Conservation (phyloP, 495 filamentous ascomycete species). For the Umbilicaria muhlenbergii region DNA sequence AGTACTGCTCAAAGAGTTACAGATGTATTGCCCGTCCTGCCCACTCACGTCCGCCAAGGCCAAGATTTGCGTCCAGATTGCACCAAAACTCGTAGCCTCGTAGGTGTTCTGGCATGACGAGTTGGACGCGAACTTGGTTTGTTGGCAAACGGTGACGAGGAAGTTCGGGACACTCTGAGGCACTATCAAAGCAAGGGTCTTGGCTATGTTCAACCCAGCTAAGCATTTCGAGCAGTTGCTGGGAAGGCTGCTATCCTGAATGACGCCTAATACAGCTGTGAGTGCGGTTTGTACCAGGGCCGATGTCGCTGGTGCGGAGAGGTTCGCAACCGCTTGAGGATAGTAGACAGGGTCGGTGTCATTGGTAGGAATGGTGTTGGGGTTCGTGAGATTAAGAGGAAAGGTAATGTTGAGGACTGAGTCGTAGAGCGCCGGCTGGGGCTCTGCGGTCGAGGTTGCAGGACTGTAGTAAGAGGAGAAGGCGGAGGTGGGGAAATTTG, state of each 20-base stretch:
- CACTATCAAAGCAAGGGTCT: slow-evolving; percentile 31
- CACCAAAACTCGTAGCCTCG: slow-evolving; percentile 29
- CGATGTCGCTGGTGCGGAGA: slow-evolving; percentile 23
- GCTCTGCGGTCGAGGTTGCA: slow-evolving; percentile 36
- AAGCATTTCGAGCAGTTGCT: slow-evolving; percentile 38
- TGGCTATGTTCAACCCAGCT: slow-evolving; percentile 31
- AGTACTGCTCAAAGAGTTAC: slow-evolving; percentile 28
- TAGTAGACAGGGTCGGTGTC: slow-evolving; percentile 35
- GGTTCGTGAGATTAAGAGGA: slow-evolving; percentile 39
- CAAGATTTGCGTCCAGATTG: slow-evolving; percentile 42
- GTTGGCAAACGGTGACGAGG: slow-evolving; percentile 33
- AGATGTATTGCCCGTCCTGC: slow-evolving; percentile 42
- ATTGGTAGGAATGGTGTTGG: slow-evolving; percentile 30
- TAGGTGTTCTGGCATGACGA: slow-evolving; percentile 30
- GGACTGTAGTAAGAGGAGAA: slow-evolving; percentile 37
- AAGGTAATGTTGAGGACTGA: slow-evolving; percentile 40
- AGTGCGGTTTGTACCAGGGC: slow-evolving; percentile 24
- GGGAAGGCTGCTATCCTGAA: slow-evolving; percentile 21
- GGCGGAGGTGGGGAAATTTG: slow-evolving; percentile 37
- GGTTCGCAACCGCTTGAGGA: slow-evolving; percentile 25
- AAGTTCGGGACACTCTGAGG: slow-evolving; percentile 32
- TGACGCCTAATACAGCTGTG: slow-evolving; percentile 28
- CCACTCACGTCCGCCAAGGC: slow-evolving; percentile 36
- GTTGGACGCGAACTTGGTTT: slow-evolving; percentile 25
- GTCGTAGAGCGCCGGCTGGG: slow-evolving; percentile 41